phyloP scores from a whole-genome alignment of 1,284 basidiomycete species.

The Tilletia indica region DNA sequence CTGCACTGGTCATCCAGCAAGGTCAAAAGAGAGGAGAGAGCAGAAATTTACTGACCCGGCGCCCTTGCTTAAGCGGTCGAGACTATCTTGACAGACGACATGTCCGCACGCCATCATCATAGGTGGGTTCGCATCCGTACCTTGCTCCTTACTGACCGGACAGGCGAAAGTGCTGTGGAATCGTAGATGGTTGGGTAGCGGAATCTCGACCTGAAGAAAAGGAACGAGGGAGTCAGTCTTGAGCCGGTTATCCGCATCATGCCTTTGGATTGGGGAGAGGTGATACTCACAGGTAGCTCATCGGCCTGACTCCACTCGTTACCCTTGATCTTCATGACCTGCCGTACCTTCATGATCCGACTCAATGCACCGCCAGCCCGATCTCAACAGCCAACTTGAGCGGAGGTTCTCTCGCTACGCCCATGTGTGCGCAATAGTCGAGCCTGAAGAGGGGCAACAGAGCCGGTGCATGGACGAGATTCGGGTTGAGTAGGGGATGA shows the following conservation, averaged over 20 bases:
- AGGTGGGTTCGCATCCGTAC: conserved; percentile 86
- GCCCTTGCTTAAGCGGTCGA: conserved; percentile 63
- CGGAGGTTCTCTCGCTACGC: conserved; percentile 82
- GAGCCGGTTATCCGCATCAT: no score
- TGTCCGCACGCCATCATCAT: conserved; percentile 98
- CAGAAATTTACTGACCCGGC: conserved; percentile 68
- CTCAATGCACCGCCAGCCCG: conserved; percentile 80
- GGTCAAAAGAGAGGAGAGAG: background rate
- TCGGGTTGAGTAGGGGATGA: conserved; percentile 34
- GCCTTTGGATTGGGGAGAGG: background rate
- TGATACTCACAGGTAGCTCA: conserved; percentile 75
- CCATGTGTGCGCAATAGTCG: conserved; percentile 82
- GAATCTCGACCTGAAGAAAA: conserved; percentile 79
- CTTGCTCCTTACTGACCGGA: conserved; percentile 95
- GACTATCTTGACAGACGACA: conserved; percentile 42
- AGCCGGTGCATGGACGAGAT: conserved; percentile 63
- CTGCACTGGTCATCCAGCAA: background rate
- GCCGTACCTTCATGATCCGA: conserved; percentile 84
- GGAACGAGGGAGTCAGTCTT: no score
- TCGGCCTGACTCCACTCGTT: conserved; percentile 85
- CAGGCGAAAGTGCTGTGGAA: conserved; percentile 98
- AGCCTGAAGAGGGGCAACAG: conserved; percentile 78
- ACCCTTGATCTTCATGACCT: conserved; percentile 85
- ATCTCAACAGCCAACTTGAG: conserved; percentile 83
- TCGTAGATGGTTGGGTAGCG: conserved; percentile 69